Conservation (phyloP, 345 rosid species). For the Eucalyptus cloeziana region DNA sequence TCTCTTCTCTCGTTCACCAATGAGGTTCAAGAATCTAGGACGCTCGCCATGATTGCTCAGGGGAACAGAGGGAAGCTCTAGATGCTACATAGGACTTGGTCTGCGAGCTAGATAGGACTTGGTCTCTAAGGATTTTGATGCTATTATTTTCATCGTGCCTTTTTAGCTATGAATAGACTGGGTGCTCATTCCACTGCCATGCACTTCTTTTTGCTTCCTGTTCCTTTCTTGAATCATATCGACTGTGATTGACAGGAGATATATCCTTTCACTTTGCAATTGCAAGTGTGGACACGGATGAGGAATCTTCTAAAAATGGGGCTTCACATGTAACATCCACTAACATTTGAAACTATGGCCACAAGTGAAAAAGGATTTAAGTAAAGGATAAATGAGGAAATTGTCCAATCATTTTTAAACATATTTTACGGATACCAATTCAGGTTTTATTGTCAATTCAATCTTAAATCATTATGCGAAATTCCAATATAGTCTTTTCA, state of each 20-base stretch:
- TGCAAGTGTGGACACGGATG: background rate
- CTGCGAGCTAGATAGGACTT: background rate
- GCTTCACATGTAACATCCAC: background rate
- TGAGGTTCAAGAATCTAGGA: background rate
- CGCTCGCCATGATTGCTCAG: background rate
- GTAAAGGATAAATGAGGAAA: background rate
- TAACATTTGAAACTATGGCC: background rate
- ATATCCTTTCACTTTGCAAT: background rate
- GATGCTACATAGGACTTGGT: background rate
- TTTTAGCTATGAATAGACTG: background rate
- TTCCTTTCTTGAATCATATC: background rate
- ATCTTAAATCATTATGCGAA: fast-evolving
- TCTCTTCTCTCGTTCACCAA: background rate
- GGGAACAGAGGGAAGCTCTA: background rate
- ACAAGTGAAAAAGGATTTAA: background rate
- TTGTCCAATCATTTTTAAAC: background rate
- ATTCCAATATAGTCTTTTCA: background rate
- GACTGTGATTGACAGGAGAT: background rate
- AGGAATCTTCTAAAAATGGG: background rate
- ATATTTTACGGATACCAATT: too few relatives aligned
- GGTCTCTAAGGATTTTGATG: background rate
- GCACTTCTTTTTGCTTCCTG: background rate
- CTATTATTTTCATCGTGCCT: background rate
- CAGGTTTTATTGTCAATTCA: too few relatives aligned
- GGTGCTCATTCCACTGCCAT: background rate